Evolutionary conservation across 169 alveolate genomes (phyloP), one percentile per base, ranked within the genome.

Genomic region (Eimeria necatrix): DNA sequence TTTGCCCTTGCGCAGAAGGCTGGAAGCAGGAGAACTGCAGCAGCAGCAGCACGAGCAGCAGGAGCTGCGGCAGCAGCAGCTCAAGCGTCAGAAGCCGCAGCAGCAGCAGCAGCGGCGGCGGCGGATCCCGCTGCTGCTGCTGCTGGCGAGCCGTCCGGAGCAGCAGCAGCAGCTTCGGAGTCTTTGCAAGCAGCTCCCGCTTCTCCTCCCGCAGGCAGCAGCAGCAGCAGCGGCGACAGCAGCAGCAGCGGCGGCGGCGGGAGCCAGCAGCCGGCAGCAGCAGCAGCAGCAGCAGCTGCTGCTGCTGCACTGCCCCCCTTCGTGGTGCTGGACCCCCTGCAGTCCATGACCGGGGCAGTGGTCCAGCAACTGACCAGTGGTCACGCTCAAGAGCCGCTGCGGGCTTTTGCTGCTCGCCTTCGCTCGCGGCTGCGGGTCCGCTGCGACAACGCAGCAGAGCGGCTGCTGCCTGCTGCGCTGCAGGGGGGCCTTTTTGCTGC

Each of bases 401-500:
- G 81, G 51, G 81, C 81, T 4, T 71, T 71, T 32, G 81, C 81
- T 32, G 81, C 81, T 71, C 81, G 41, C 51, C 16, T 71, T 26
- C 48, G 22, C 3, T 9, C 46, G 9, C 81, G 81, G 53, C 81
- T 71, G 81, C 22, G 51, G 14, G 49, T 71, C n/a, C 81, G 81
- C 49, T n/a, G 81, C 51, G 81, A 71, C 81, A 71, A 9, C 22
- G 81, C 81, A 32, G 81, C 81, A 48, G 51, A 71, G 81, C 46
- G 81, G 51, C 81, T 71, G 81, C 81, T 71, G 81, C 78, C 78
- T n/a, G 6, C 26, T 8, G 78, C 26, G 8, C 78, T 68, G 10
- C 18, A n/a, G 6, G 78, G 78, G 41, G 78, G 78, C 26, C 78
- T 68, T n/a, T 16, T 68, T 12, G 14, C 7, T 53, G 14, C 7